Base-by-base conservation (phyloP, 176 grass and related monocot species). In the Echinochloa phyllopogon region DNA sequence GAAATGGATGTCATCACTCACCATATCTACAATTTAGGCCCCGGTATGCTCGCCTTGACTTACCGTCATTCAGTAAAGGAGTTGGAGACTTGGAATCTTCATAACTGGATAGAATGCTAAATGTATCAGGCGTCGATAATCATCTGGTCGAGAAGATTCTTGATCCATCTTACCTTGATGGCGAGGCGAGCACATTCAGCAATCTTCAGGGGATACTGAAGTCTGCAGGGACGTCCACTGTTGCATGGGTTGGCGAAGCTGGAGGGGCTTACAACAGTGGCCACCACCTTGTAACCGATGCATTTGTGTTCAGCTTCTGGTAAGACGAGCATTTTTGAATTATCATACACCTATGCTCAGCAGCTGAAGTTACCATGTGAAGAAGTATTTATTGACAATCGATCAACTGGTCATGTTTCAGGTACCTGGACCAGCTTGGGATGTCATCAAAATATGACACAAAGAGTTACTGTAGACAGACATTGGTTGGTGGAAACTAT, bases 241-340 rank as follows among this genome's bases (percentile, higher is more conserved):
- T 85, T 6, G 84, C 89, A 6, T 97, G 94, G 94, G 94, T 97
- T 47, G 89, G 94, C 4, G 94, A 96, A 69, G 84, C 94, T 43
- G 94, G 94, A 78, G 94, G 94, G 0, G 94, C 94, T n/a, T 97
- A 94, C 72, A 97, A 97, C 41, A 97, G 94, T 69, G 94, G 91
- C 41, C 91, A 91, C 38, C 91, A 92, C 82, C 91, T 97, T 72
- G 91, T 97, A 53, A 94, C 94, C 39, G 92, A 97, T 82, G 76
- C 94, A 16, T 97, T 97, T 84, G 91, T 94, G 20, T 91, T 94
- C 87, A 97, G 94, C 75, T 97, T 97, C 85, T 97, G 91, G 94
- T 94, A 80, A 84, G 66, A 21, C 43, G 44, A 58, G 16, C 21
- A 44, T 55, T n/a, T 64, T 44, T 70, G 18, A 72, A 49, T 3